Percentiles rank a stretch among this genome's conserved stretches.
phyloP scores from a whole-genome alignment of 106 monocot species.

The Chionographis japonica region DNA sequence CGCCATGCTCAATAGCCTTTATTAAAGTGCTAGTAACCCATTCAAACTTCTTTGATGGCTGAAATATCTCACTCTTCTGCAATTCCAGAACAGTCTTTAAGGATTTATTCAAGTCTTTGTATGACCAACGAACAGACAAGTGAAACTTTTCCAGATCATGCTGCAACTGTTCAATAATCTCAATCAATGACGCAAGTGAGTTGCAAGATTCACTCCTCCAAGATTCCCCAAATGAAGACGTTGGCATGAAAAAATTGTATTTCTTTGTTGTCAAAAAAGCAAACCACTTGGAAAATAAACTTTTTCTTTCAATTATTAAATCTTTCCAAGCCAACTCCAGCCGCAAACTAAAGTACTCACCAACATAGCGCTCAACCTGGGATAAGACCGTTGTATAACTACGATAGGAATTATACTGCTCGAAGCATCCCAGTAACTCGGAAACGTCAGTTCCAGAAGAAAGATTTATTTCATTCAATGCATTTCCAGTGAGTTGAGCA shows the following conservation, averaged over 20 bases:
- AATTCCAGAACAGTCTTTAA: conserved; percentile 39
- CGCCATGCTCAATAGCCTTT: conserved; percentile 80
- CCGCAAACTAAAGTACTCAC: conserved; percentile 64
- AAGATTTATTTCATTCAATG: conserved; percentile 76
- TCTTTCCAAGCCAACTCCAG: conserved; percentile 38
- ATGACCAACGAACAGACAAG: conserved; percentile 61
- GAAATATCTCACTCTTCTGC: conserved; percentile 26
- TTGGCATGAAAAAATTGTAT: conserved; percentile 14
- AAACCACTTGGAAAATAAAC: conserved; percentile 66
- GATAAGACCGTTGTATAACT: conserved; percentile 37
- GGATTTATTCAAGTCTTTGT: conserved; percentile 39
- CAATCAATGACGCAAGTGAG: conserved; percentile 43
- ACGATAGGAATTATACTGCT: conserved; percentile 70
- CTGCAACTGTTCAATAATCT: conserved; percentile 67
- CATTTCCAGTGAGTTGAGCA: conserved; percentile 82
- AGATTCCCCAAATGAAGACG: conserved; percentile 12
- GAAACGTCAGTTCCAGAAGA: conserved; percentile 94
- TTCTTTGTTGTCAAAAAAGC: conserved; percentile 35
- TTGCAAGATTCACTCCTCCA: conserved; percentile 19
- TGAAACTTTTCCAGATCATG: conserved; percentile 45
- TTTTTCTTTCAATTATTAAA: conserved; percentile 46
- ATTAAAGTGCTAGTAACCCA: conserved; percentile 80
- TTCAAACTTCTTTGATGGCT: conserved; percentile 67
- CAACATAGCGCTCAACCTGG: conserved; percentile 65
- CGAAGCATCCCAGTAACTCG: conserved; percentile 95